phyloP scores from a whole-genome alignment of 2,329 filamentous ascomycete genomes.

The Orbilia oligospora region DNA sequence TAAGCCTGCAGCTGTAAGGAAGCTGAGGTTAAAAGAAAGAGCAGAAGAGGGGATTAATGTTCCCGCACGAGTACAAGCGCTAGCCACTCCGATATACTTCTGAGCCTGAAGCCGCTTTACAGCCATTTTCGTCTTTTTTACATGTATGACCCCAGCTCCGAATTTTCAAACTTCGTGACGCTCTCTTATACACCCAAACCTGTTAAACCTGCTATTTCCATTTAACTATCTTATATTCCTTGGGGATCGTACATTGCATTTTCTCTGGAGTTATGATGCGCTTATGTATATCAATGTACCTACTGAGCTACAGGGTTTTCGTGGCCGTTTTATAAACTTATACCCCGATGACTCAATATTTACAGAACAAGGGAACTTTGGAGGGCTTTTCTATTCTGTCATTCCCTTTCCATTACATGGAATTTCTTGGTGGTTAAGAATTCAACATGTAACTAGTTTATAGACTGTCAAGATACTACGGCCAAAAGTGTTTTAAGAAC shows the following conservation, averaged over 20 bases:
- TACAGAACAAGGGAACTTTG: neutral
- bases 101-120: too few species aligned
- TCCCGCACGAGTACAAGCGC: conserved; percentile 49
- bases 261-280: conserved; percentile 34
- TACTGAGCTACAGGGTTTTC: conserved; percentile 18
- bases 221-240: conserved; percentile 28
- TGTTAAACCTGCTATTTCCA: conserved; percentile 18
- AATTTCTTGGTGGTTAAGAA: neutral
- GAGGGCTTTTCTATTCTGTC: neutral
- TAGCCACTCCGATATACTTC: conserved; percentile 47
- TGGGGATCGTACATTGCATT: conserved; percentile 23
- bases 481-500: conserved; percentile 14
- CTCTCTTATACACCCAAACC: conserved; percentile 9
- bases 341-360: conserved; percentile 28
- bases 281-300: conserved; percentile 35
- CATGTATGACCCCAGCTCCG: conserved; percentile 6
- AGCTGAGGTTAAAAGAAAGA: conserved; percentile 32
- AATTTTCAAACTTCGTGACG: conserved; percentile 13
- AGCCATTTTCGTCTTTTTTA: too few species aligned
- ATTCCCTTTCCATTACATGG: conserved; percentile 7
- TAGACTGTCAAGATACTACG: conserved; percentile 25
- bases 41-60: conserved; percentile 45
- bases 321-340: conserved; percentile 29
- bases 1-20: conserved; percentile 8
- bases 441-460: conserved; percentile 1